Base-by-base conservation (phyloP, 345 rosid genomes). In the Populus ilicifolia region DNA sequence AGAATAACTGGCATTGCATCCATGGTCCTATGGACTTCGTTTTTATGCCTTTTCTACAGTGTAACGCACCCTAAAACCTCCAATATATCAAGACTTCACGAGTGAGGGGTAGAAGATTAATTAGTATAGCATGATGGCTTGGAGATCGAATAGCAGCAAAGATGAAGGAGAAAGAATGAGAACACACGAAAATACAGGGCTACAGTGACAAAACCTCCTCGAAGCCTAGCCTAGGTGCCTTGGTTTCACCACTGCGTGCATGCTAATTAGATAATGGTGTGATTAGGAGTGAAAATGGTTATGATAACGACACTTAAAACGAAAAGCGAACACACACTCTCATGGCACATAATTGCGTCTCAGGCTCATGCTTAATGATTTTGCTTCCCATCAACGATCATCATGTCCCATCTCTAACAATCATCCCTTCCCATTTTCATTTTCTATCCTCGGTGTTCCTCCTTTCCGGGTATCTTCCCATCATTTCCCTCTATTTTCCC, bases 311-410 rank as follows among this genome's bases (percentile, higher is more conserved):
- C n/a, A 20, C 69, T 69, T 69, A 1, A 6, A 39, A 54, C 62
- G 2, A 13, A 71, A 82, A 84, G 43, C 17, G 70, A 67, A 75
- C 74, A 82, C 79, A 75, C 78, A 84, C 85, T 83, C 88, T 86
- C 82, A 85, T 85, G 86, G 59, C 72, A 80, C 83, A 89, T 89
- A 85, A 91, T 91, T 87, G 82, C 85, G 76, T 79, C 67, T 85
- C 83, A 87, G 83, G 79, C 83, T 86, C 92, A 91, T 89, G 93
- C 95, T 83, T 88, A 83, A 91, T 91, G 77, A 91, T 91, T 86
- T 76, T 86, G 93, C 87, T 87, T 86, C 92, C 90, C 89, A 82
- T 79, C 75, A 66, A 29, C 23, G 50, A 80, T 50, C 80, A 82
- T 73, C 78, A 78, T 77, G 80, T 63, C 80, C 82, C 82, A 81